Percentiles rank a stretch among this genome's conserved stretches.
phyloP scores from a whole-genome alignment of 306 rosid genomes.

The Styphnolobium japonicum region DNA sequence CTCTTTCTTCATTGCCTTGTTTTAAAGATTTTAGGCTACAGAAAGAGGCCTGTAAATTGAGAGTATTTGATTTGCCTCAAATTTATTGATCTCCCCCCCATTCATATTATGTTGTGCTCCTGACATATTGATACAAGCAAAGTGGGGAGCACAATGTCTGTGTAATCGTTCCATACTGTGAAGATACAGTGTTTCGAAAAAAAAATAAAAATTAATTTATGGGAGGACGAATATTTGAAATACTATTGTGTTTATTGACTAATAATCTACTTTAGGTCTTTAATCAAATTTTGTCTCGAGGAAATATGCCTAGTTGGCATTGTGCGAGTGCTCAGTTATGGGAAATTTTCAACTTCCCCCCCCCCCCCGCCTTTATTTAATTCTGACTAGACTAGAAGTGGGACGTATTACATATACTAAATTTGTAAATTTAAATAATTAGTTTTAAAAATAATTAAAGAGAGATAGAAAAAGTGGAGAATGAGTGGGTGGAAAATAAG shows the following conservation, averaged over 20 bases:
- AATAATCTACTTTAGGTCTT: slow-evolving; percentile 25
- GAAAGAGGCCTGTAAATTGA: slow-evolving; percentile 75
- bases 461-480: neutral
- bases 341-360: too few relatives aligned
- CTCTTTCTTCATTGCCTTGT: slow-evolving; percentile 66
- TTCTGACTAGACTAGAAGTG: neutral
- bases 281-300: neutral
- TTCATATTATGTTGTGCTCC: slow-evolving; percentile 44
- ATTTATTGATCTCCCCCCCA: slow-evolving; percentile 49
- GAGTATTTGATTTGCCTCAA: slow-evolving; percentile 43
- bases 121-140: slow-evolving; percentile 36
- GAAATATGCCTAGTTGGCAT: neutral
- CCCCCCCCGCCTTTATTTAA: too few relatives aligned
- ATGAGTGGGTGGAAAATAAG: neutral
- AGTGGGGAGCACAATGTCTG: slow-evolving; percentile 44
- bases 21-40: slow-evolving; percentile 80
- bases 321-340: neutral
- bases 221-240: slow-evolving; percentile 44
- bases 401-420: neutral
- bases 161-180: slow-evolving; percentile 42
- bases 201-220: slow-evolving; percentile 14
- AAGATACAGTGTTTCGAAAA: slow-evolving; percentile 30
- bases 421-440: neutral
- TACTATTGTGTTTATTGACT: slow-evolving; percentile 27
- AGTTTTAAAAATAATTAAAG: neutral